Evolutionary conservation across 208 protist genomes (phyloP).

Genomic region (Acanthamoeba royreba): DNA sequence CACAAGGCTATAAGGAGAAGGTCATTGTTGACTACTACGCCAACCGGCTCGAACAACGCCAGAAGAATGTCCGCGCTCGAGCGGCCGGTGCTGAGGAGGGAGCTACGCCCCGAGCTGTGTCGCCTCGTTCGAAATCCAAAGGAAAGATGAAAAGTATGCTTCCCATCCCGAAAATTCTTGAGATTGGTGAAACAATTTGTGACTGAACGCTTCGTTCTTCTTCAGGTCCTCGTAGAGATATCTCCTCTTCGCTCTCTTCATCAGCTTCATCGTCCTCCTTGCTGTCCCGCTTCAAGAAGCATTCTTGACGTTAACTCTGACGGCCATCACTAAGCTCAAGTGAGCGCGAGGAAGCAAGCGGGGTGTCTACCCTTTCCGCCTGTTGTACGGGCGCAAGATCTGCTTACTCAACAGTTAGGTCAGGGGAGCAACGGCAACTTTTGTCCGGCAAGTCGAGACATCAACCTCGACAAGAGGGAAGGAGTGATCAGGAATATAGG

Average conservation of each 20-base stretch:
- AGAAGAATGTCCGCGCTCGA: neutral
- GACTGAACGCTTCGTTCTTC: neutral
- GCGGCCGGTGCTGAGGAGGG: neutral
- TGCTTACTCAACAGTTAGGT: no score
- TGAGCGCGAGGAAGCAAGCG: no score
- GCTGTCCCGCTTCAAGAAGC: neutral
- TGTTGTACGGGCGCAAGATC: no score
- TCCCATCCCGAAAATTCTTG: neutral
- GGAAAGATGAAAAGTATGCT: neutral
- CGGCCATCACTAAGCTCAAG: no score
- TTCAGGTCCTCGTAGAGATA: neutral
- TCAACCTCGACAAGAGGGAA: no score
- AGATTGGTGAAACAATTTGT: neutral
- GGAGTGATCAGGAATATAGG: no score
- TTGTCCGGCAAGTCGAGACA: no score
- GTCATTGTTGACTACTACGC: neutral
- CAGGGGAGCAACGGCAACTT: no score
- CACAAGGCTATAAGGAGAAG: neutral
- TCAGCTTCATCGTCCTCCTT: neutral
- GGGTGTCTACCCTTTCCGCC: no score
- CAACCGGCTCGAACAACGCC: neutral
- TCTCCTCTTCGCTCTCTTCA: neutral
- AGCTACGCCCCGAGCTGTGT: neutral
- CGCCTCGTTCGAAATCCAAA: neutral
- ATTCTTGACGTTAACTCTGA: no score